Evolutionary conservation across 2,329 filamentous ascomycete species (phyloP).

Genomic region (Colletotrichum siamense): DNA sequence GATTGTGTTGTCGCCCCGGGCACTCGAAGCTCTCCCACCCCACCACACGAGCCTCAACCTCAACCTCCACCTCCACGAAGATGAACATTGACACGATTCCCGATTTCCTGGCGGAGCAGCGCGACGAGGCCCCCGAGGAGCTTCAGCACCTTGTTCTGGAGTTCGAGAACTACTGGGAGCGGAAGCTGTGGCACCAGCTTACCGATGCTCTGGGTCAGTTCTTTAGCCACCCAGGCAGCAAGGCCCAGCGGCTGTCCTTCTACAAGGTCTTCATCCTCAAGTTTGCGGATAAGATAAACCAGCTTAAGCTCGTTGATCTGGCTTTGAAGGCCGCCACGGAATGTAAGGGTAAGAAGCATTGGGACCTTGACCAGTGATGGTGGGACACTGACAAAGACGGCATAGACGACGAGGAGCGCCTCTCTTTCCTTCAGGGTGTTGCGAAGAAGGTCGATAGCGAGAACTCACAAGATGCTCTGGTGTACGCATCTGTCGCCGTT

Average conservation of each 20-base stretch:
- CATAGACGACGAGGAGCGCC: constrained; percentile 83
- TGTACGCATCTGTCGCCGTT: constrained; percentile 91
- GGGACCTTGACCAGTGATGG: not conserved
- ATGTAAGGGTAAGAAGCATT: constrained; percentile 68
- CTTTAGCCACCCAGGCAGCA: constrained; percentile 84
- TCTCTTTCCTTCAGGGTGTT: constrained; percentile 83
- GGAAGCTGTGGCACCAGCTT: constrained; percentile 98
- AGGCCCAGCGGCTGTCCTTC: constrained; percentile 82
- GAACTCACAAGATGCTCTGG: constrained; percentile 92
- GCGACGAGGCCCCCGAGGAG: constrained; percentile 85
- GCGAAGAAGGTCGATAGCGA: constrained; percentile 90
- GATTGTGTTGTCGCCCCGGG: not conserved
- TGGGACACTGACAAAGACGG: constrained; percentile 1
- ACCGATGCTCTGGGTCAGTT: constrained; percentile 88
- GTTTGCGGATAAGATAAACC: constrained; percentile 98
- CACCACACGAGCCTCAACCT: not conserved
- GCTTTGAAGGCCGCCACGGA: constrained; percentile 87
- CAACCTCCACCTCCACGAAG: constrained; percentile 19
- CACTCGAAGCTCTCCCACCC: constrained; percentile 8
- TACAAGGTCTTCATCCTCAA: constrained; percentile 95
- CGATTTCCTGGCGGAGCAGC: constrained; percentile 90
- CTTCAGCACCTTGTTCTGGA: constrained; percentile 86
- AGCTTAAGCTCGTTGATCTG: constrained; percentile 93
- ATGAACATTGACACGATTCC: constrained; percentile 91
- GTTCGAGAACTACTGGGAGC: constrained; percentile 97